A percentile compares a stretch with the other conserved stretches of the same genome.
phyloP scores from a whole-genome alignment of 768 basidiomycete genomes.

The Russula foetens region DNA sequence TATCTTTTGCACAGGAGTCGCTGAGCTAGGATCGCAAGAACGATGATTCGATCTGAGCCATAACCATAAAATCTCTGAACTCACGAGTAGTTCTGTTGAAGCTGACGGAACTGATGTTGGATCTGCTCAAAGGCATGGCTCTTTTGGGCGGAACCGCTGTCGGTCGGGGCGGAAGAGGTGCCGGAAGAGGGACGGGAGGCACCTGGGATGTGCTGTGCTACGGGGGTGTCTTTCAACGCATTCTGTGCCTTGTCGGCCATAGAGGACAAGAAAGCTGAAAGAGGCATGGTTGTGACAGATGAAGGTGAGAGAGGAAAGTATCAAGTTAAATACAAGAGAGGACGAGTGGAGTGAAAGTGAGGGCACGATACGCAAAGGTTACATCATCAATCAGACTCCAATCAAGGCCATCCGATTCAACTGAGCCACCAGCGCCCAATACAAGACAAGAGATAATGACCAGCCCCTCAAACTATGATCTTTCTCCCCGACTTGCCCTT shows the following conservation, averaged over 20 bases:
- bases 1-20: slow-evolving; percentile 65
- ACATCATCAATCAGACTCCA: too few species aligned
- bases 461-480: slow-evolving; percentile 48
- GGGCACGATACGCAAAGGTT: too few species aligned
- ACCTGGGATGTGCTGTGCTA: slow-evolving; percentile 46
- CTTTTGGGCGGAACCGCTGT: slow-evolving; percentile 30
- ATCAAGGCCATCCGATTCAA: slow-evolving; percentile 20
- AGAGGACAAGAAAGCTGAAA: slow-evolving; percentile 54
- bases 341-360: too few species aligned
- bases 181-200: slow-evolving; percentile 29
- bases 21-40: slow-evolving; percentile 32
- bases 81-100: slow-evolving; percentile 70
- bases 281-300: slow-evolving; percentile 36
- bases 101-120: slow-evolving; percentile 61
- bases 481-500: slow-evolving; percentile 82
- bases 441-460: slow-evolving; percentile 20
- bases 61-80: slow-evolving; percentile 19
- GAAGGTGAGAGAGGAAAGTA: neutral
- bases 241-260: slow-evolving; percentile 72
- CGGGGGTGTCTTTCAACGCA: slow-evolving; percentile 54
- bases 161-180: slow-evolving; percentile 4
- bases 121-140: slow-evolving; percentile 52
- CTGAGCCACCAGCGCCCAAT: slow-evolving; percentile 16
- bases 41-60: neutral
- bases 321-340: neutral